Conservation (phyloP, 148 eudicot species). For the Rhododendron vialii region DNA sequence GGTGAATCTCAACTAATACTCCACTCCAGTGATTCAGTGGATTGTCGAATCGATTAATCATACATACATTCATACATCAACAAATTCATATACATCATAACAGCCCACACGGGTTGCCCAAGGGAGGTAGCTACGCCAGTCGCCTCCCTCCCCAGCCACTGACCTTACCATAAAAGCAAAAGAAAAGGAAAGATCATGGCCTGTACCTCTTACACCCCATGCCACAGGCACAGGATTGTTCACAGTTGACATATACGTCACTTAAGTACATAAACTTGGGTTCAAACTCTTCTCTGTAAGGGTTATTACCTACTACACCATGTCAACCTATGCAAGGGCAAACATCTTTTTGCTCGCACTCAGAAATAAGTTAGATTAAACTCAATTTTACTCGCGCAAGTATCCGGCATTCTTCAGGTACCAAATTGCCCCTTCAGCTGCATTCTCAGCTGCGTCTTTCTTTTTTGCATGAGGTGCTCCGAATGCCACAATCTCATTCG, state of each 20-base stretch:
- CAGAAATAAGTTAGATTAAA: neutral
- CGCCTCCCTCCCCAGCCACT: neutral
- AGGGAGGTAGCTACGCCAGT: neutral
- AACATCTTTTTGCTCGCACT: neutral
- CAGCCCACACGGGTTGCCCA: neutral
- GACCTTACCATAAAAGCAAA: neutral
- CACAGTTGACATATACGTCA: neutral
- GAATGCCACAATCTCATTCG: constrained; percentile 34
- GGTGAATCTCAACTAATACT: neutral
- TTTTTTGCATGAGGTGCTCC: constrained; percentile 53
- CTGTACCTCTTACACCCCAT: neutral
- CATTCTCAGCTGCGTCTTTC: constrained; percentile 77
- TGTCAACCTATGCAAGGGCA: neutral
- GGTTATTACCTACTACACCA: neutral
- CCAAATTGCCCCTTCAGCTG: constrained; percentile 86
- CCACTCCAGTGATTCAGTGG: neutral
- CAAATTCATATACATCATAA: neutral
- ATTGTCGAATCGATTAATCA: neutral
- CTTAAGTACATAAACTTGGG: neutral
- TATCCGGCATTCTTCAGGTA: constrained; percentile 48
- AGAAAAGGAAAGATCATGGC: neutral
- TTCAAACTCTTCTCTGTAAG: neutral
- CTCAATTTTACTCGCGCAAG: constrained; percentile 13
- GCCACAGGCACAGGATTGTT: neutral
- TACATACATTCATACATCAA: neutral